Evolutionary conservation across 129 eudicot species (phyloP).

Genomic region (Escallonia rubra): DNA sequence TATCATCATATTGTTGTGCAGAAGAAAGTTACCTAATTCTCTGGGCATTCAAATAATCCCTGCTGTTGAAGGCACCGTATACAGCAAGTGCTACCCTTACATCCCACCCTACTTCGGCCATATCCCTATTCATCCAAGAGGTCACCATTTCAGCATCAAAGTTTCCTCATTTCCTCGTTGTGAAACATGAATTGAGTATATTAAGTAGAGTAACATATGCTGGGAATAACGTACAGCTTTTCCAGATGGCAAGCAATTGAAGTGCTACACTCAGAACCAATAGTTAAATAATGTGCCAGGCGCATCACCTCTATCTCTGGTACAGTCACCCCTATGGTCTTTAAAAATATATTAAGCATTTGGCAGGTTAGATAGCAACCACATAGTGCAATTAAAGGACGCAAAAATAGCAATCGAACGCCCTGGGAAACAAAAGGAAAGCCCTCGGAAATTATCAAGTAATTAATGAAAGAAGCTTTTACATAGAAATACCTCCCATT

Average conservation of each 20-base stretch:
- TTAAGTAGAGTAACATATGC: neutral
- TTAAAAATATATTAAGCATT: neutral
- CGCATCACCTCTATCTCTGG: constrained; percentile 94
- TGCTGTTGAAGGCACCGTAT: constrained; percentile 69
- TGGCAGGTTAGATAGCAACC: neutral
- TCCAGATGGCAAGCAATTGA: constrained; percentile 64
- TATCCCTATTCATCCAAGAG: constrained; percentile 34
- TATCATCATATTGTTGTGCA: neutral
- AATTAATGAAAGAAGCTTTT: neutral
- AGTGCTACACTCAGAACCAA: constrained; percentile 81
- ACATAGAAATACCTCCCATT: constrained; percentile 73
- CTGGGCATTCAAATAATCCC: constrained; percentile 92
- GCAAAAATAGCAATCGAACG: neutral
- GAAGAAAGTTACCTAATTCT: constrained; percentile 49
- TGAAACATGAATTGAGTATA: neutral
- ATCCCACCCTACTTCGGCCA: constrained; percentile 75
- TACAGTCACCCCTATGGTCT: constrained; percentile 72
- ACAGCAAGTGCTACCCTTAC: constrained; percentile 79
- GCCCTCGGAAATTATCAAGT: too few species aligned
- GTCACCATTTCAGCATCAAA: constrained; percentile 14
- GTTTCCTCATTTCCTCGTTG: neutral
- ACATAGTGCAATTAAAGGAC: neutral
- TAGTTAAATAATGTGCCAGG: constrained; percentile 86
- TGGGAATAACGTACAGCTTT: constrained; percentile 43
- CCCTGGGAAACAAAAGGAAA: too few species aligned